A percentile compares a stretch with the other conserved stretches of the same genome.
phyloP scores from a whole-genome alignment of 306 rosid genomes.

The Vigna hirtella region DNA sequence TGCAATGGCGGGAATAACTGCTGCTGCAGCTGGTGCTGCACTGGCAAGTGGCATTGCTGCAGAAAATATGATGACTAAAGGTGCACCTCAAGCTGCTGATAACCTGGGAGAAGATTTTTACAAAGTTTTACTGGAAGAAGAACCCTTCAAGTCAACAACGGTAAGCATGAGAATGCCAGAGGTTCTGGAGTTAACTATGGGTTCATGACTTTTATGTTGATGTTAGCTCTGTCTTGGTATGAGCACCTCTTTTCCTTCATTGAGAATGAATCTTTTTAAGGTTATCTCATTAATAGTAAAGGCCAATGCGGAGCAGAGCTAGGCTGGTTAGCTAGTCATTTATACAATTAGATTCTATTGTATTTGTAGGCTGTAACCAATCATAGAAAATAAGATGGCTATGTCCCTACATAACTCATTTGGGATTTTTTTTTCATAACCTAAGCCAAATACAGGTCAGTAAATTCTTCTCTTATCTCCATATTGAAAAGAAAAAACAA shows the following conservation, averaged over 20 bases:
- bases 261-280: conserved; percentile 18
- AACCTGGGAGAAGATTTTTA: conserved; percentile 84
- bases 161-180: conserved; percentile 55
- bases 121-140: conserved; percentile 80
- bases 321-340: conserved; percentile 10
- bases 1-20: conserved; percentile 87
- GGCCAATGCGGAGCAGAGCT: neutral
- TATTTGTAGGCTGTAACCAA: conserved; percentile 21
- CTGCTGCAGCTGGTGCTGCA: conserved; percentile 93
- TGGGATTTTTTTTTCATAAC: neutral
- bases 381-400: neutral
- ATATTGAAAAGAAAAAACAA: conserved; percentile 1
- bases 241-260: conserved; percentile 12
- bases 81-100: conserved; percentile 79
- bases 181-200: conserved; percentile 16
- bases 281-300: conserved; percentile 1
- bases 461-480: conserved; percentile 2
- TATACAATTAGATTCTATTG: neutral
- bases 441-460: conserved; percentile 1
- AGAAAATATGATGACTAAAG: conserved; percentile 65
- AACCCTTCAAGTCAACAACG: conserved; percentile 94
- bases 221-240: conserved; percentile 2
- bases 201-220: neutral
- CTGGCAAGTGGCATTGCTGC: conserved; percentile 80
- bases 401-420: conserved; percentile 12